Evolutionary conservation across 2,329 filamentous ascomycete species (phyloP).

Genomic region (Aspergillus persii): DNA sequence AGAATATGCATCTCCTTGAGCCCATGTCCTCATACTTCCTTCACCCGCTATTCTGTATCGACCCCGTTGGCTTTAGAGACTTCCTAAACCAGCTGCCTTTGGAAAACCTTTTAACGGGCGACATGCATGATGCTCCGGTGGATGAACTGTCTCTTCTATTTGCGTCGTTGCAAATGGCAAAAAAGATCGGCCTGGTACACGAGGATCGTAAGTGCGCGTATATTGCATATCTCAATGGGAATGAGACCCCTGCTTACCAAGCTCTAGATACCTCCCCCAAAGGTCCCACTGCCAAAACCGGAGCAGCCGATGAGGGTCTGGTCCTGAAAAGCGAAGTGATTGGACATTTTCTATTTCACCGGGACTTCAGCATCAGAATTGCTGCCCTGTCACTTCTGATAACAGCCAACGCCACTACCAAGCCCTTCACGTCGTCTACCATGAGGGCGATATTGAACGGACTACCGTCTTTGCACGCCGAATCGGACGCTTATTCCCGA

Average conservation of each 20-base stretch:
- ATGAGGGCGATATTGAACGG: slow-evolving; percentile 64
- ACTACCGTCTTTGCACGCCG: slow-evolving; percentile 71
- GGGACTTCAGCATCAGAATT: slow-evolving; percentile 66
- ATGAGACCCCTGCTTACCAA: slow-evolving; percentile 2
- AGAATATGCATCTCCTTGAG: slow-evolving; percentile 36
- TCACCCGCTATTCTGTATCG: slow-evolving; percentile 33
- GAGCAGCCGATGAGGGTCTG: slow-evolving; percentile 18
- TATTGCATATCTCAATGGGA: slow-evolving; percentile 10
- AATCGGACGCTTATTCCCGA: slow-evolving; percentile 81
- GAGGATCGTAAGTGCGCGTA: slow-evolving; percentile 55
- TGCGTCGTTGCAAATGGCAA: slow-evolving; percentile 67
- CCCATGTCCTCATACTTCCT: slow-evolving; percentile 37
- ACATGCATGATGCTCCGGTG: slow-evolving; percentile 48
- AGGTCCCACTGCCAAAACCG: slow-evolving; percentile 8
- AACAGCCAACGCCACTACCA: slow-evolving; percentile 70
- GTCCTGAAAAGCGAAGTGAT: slow-evolving; percentile 37
- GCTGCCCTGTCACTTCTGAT: slow-evolving; percentile 80
- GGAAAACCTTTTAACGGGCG: slow-evolving; percentile 47
- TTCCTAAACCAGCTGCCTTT: slow-evolving; percentile 62
- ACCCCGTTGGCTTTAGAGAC: slow-evolving; percentile 31
- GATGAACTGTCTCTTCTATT: slow-evolving; percentile 61
- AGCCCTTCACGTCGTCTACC: slow-evolving; percentile 63
- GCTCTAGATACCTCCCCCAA: slow-evolving; percentile 29
- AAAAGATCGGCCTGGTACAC: slow-evolving; percentile 67
- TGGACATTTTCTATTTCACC: slow-evolving; percentile 42